Evolutionary conservation across 768 basidiomycete genomes (phyloP).

Genomic region (Naganishia randhawae): DNA sequence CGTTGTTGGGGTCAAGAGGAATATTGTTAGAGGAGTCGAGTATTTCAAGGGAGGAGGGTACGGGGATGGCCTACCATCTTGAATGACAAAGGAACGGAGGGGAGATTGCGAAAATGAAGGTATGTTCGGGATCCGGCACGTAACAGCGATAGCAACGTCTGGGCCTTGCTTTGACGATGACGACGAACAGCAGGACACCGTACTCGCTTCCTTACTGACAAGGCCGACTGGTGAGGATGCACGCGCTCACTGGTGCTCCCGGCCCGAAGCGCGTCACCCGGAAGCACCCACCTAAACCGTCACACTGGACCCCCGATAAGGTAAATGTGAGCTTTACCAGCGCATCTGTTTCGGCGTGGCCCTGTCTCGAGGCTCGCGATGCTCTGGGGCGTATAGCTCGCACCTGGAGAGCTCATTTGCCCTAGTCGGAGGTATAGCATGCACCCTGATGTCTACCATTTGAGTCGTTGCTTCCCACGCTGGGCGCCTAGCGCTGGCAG

Average conservation of each 20-base stretch:
- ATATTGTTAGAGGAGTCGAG: neutral
- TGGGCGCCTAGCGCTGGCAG: neutral
- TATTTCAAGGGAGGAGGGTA: neutral
- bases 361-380: too few species aligned
- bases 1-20: neutral
- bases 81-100: neutral
- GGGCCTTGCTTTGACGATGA: neutral
- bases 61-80: neutral
- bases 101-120: neutral
- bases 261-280: conserved; percentile 4
- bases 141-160: neutral
- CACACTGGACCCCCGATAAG: too few species aligned
- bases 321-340: too few species aligned
- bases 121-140: neutral
- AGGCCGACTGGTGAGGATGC: too few species aligned
- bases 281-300: neutral
- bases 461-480: neutral
- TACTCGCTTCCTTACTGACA: too few species aligned
- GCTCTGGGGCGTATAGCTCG: too few species aligned
- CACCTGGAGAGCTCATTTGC: too few species aligned
- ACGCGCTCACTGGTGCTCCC: too few species aligned
- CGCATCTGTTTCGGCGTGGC: too few species aligned
- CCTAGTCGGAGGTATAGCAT: neutral
- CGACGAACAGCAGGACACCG: too few species aligned
- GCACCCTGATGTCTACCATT: neutral